A percentile compares a stretch with the other conserved stretches of the same genome.
These are phyloP conservation scores for Candida tetrigidarum DNA, from an alignment of 1,139 yeast species.

Conservation along the genomic window DNA sequence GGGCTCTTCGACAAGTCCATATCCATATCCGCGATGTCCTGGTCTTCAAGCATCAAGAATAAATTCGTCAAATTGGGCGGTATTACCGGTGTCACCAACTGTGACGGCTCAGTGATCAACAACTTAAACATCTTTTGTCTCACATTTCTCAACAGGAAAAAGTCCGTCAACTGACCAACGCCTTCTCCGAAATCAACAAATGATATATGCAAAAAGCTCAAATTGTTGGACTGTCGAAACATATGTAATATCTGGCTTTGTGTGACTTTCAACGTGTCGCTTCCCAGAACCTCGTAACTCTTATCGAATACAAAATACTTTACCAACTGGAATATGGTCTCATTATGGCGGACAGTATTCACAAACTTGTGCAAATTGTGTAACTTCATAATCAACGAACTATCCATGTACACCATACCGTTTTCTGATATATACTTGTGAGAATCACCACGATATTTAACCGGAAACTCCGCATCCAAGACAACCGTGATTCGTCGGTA, in stretches of 20 bases:
- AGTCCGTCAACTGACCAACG: conserved; percentile 28
- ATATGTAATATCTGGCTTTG: conserved; percentile 31
- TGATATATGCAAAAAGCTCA: conserved; percentile 40
- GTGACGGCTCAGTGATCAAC: conserved; percentile 30
- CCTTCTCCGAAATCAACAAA: conserved; percentile 35
- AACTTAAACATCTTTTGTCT: conserved; percentile 36
- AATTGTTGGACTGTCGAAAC: conserved; percentile 31
- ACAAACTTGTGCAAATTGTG: conserved; percentile 26
- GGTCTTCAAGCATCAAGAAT: conserved; percentile 38
- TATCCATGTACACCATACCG: conserved; percentile 38
- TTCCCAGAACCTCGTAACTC: conserved; percentile 23
- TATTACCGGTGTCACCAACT: conserved; percentile 28
- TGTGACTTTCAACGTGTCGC: conserved; percentile 17
- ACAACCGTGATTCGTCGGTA: conserved; percentile 38
- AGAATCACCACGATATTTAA: conserved; percentile 22
- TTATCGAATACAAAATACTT: conserved; percentile 41
- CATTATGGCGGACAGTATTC: conserved; percentile 23
- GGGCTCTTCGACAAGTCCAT: conserved; percentile 30
- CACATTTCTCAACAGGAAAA: conserved; percentile 29
- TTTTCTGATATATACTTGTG: conserved; percentile 29
- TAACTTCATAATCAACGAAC: conserved; percentile 29
- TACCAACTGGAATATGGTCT: conserved; percentile 26
- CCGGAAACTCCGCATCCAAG: conserved; percentile 35
- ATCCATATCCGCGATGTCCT: conserved; percentile 29
- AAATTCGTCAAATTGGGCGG: conserved; percentile 37